Base-by-base conservation (phyloP, 257 asterid species). In the Forsythia suspensa region DNA sequence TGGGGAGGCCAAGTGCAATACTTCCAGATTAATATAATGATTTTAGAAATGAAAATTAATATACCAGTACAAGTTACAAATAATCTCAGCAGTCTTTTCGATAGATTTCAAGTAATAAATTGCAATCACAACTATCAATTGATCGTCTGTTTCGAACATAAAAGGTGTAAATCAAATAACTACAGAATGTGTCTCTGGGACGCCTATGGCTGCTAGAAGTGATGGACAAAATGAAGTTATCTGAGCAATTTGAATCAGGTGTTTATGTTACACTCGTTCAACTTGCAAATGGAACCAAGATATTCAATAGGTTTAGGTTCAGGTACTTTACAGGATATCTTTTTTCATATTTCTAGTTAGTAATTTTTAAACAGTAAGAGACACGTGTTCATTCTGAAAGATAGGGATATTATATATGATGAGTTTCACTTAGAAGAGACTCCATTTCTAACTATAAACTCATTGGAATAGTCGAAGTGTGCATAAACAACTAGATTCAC, bases 231-330 rank as follows among this genome's bases (percentile, higher is more conserved):
- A 76, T 55, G 96, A 93, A 86, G 91, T 91, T 8, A 91, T 90
- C 16, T n/a, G 99, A 95, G 80, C 99, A 93, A 76, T 95, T 92
- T 83, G 99, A 93, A 88, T 96, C 98, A 1, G 99, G 99, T 39
- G 97, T 95, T 52, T 93, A 95, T 67, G 99, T 93, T 18, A 92
- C 97, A 15, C 76, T 88, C 68, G 4, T 85, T 74, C 89, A 80
- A 81, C 95, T 88, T 55, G 39, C 90, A 20, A 79, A 90, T 36
- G 98, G 98, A 34, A 83, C 91, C 80, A 93, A 93, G 87, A 57
- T 89, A 79, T 92, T 88, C 91, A 88, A 91, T 84, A 82, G 97
- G 55, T 95, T 95, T 67, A 77, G 91, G 77, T 95, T 95, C 98
- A 93, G 99, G 99, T 95, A 87, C 37, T 75, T 72, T 36, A 48